These are phyloP conservation scores for Plasmodium reichenowi DNA, from an alignment of 169 alveolate species.

Conservation along the genomic window DNA sequence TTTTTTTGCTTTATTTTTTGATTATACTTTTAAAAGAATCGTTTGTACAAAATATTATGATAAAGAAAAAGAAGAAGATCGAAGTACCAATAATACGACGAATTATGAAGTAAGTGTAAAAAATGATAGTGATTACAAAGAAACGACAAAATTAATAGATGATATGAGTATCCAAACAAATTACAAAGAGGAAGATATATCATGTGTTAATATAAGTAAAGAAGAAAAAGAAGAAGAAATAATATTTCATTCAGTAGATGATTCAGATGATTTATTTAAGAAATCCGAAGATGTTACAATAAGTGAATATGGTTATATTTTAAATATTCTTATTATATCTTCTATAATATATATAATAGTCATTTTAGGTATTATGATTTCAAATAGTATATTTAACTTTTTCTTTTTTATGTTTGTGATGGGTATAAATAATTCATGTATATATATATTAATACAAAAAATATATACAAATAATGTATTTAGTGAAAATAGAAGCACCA, in stretches of 20 bases:
- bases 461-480: slow-evolving; percentile 58
- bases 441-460: slow-evolving; percentile 64
- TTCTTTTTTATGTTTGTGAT: slow-evolving; percentile 57
- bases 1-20: slow-evolving; percentile 59
- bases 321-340: slow-evolving; percentile 19
- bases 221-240: slow-evolving; percentile 15
- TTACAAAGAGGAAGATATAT: background rate
- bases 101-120: slow-evolving; percentile 23
- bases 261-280: background rate
- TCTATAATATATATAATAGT: slow-evolving; percentile 45
- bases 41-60: slow-evolving; percentile 12
- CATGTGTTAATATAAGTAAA: background rate
- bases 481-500: slow-evolving; percentile 65
- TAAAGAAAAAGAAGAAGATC: background rate
- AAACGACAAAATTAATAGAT: background rate
- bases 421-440: slow-evolving; percentile 68
- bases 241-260: background rate
- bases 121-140: slow-evolving; percentile 1
- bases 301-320: slow-evolving; percentile 40
- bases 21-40: slow-evolving; percentile 47
- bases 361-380: slow-evolving; percentile 41
- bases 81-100: background rate
- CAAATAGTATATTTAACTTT: slow-evolving; percentile 25
- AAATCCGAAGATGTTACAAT: slow-evolving; percentile 25
- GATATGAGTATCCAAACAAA: background rate